Base-by-base conservation (phyloP, 768 basidiomycete genomes). In the Lactifluus pinguis region DNA sequence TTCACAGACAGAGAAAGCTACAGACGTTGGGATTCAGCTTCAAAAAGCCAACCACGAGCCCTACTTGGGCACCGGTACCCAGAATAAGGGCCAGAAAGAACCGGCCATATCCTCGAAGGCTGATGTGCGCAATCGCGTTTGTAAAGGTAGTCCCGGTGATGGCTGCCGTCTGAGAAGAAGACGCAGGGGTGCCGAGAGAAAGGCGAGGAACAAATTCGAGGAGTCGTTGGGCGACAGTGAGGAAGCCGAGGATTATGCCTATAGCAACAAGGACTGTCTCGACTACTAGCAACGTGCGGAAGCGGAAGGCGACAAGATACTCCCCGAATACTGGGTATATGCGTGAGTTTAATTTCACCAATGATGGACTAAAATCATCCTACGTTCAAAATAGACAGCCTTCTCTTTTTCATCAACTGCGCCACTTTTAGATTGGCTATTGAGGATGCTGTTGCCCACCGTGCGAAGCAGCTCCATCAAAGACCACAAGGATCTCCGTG, bases 351-450 rank as follows among this genome's bases (percentile, higher is more conserved):
- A 25, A 36, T 32, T 15, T 17, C 58, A 21, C 50, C 13, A 36
- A 19, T 11, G 29, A 13, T 38, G 4, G 10, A 30, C 39, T 42
- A 30, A 49, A 44, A 8, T 17, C 45, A 32, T 54, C 25, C 25
- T 66, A 91, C 90, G 49, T 67, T 92, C 90, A 67, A 91, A 89
- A 71, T 88, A 90, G 5, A 89, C 84, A 2, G 73, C 69, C 49
- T 71, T 69, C 34, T 70, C 72, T 4, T 67, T 60, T 21, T 66
- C 65, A 2, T 70, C 68, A 0, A 55, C 58, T 5, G 56, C 9
- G 6, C 65, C 6, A 55, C 68, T 62, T 47, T 69, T 71, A 54
- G 60, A 56, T 6, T 32, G n/a, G 54, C 5, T 19, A 36, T 85
- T 79, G 29, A 86, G 72, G 36, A 92, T 70, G 2, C 76, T 76